Conservation (phyloP, 2,329 filamentous ascomycete genomes). For the Neopestalotiopsis sp. region DNA sequence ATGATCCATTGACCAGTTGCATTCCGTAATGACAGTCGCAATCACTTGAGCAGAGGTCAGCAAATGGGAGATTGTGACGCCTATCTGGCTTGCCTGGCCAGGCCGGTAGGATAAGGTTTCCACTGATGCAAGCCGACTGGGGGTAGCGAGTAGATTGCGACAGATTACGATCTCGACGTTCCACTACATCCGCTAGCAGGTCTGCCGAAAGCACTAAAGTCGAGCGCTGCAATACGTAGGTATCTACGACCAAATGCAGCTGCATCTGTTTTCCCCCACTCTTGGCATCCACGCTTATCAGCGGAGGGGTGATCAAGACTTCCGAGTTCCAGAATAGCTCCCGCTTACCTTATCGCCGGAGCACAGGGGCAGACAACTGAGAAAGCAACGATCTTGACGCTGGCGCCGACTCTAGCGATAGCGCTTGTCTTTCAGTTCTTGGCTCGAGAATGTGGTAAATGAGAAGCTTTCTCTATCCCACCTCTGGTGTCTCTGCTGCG, state of each 20-base stretch:
- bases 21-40: background rate
- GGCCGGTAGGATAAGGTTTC: background rate
- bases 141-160: background rate
- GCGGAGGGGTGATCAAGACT: background rate
- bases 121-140: background rate
- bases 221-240: background rate
- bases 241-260: background rate
- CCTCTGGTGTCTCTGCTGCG: conserved; percentile 2
- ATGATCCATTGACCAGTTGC: background rate
- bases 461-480: conserved; percentile 8
- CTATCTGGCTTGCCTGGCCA: background rate
- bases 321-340: background rate
- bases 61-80: background rate
- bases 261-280: background rate
- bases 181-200: background rate
- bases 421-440: background rate
- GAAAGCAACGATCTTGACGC: background rate
- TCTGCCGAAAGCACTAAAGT: background rate
- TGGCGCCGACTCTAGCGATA: background rate
- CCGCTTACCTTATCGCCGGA: background rate
- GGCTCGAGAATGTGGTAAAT: background rate
- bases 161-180: background rate
- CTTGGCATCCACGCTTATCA: background rate
- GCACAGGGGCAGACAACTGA: background rate
- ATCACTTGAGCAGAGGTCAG: background rate